phyloP scores from a whole-genome alignment of 176 grass and related monocot species.

The Hordeum vulgare region MorexV3_pseudomolecules_assembly NC_058523.1:8787151-8787650 shows the following conservation, averaged over 20 bases:
- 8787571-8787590: constrained; percentile 96
- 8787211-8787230: constrained; percentile 85
- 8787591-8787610: constrained; percentile 92
- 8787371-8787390: constrained; percentile 64
- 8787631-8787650: constrained; percentile 94
- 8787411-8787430: constrained; percentile 91
- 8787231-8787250: constrained; percentile 68
- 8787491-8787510: neutral
- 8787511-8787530: neutral
- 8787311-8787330: constrained; percentile 46
- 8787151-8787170: neutral
- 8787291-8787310: constrained; percentile 34
- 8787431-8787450: constrained; percentile 58
- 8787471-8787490: neutral
- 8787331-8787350: constrained; percentile 25
- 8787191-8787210: constrained; percentile 92
- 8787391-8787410: constrained; percentile 87
- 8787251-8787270: constrained; percentile 47
- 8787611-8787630: constrained; percentile 98
- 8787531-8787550: neutral
- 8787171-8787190: constrained; percentile 8
- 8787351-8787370: constrained; percentile 42
- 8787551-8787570: constrained; percentile 66
- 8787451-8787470: neutral
- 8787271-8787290: constrained; percentile 47